Base-by-base conservation (phyloP, 495 filamentous ascomycete species). In the Chaetomium fimeti region DNA sequence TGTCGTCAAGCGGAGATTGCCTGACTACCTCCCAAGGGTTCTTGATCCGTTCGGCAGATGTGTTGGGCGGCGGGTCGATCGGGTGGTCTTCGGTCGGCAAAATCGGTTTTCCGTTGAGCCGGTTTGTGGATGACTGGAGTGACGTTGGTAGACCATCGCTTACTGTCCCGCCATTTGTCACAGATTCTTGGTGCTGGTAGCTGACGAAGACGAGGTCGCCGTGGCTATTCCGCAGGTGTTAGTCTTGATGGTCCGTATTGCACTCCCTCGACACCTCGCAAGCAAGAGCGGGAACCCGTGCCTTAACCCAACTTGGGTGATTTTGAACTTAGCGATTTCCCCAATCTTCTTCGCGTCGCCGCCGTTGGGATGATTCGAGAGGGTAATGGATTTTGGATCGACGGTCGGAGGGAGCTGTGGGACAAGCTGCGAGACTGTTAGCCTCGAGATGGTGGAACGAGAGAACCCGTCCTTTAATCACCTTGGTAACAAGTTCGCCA, bases 21-120 rank as follows among this genome's bases (percentile, higher is more conserved):
- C 86, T 82, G 7, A 97, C 91, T 16, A 87, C 83, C 66, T 98
- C 93, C 95, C 94, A 97, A 3, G 94, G 93, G 66, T 93, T 96
- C 73, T 90, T 91, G 66, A 91, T 88, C 29, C 83, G 80, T 43
- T 84, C 77, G 18, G 84, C 79, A 4, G 87, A 86, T 5, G 76
- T 77, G 51, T 84, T 75, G 48, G 85, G 84, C 4, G 81, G 75
- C 20, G 84, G 80, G 49, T 86, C 82, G 68, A 89, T 81, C 13
- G 89, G 84, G 16, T 86, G 71, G 57, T 89, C 82, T 69, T 91
- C 86, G 58, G 85, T 83, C 29, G 87, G 87, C 11, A 87, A 76
- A 20, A 96, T 84, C 5, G 92, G 86, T 25, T 87, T 83, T 28
- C 93, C 92, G 72, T 95, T 96, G 13, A 98, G 82, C 51, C 87